Base-by-base conservation (phyloP, 768 basidiomycete genomes). In the Cystobasidiopsis lactophilus region DNA sequence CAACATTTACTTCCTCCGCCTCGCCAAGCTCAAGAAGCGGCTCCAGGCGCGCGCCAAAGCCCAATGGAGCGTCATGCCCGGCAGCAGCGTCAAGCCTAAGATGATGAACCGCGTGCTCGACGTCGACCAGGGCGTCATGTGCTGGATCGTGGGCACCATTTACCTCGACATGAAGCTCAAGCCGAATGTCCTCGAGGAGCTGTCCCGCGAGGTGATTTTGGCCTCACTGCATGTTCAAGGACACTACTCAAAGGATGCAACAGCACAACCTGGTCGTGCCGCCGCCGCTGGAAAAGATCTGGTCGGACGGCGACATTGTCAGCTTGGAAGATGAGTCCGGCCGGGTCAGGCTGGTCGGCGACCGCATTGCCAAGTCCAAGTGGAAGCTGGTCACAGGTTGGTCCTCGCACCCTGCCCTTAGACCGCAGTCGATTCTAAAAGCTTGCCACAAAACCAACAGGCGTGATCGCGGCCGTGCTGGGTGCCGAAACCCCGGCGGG, bases 111-210 rank as follows among this genome's bases (percentile, higher is more conserved):
- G 84, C 29, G 82, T 91, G 2, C 76, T 93, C 3, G 91, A 96
- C 53, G 79, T 96, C 7, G 69, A 77, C 43, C 82, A 85, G 60
- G 80, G 80, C 1, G 71, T 80, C 60, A 70, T 91, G 51, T 93
- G 86, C 66, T 95, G 80, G 66, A 75, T 96, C 56, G 71, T 93
- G 51, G 93, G 93, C 3, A 98, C 93, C 0, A 79, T 95, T 5
- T 98, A 95, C 66, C 80, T 96, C 78, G 88, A 98, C 55, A 98
- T 98, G 93, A 85, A 88, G 9, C 72, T 96, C 49, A 98, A 98
- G 63, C 91, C 91, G 0, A 96, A 95, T 62, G 83, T 98, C n/a
- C 73, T 98, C 57, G 82, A 86, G 60, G 93, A 98, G 58, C 75
- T 96, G 58, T 85, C 80, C 23, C 74, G 83, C 65, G 88, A 98